phyloP scores from a whole-genome alignment of 164 flowering plant genomes.

The Cinnamomum micranthum region DNA sequence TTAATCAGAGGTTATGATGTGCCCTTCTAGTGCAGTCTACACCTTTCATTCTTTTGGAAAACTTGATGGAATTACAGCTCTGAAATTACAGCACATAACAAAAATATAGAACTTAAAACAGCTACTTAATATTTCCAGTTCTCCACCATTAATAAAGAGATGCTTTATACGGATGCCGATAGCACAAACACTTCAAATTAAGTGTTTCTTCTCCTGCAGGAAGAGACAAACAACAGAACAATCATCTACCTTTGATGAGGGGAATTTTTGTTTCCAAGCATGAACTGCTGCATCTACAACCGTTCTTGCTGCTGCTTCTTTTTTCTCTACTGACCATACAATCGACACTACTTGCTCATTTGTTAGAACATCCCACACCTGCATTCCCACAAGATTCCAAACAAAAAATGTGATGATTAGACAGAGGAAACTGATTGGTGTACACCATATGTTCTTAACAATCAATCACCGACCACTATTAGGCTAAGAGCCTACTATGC shows the following conservation, averaged over 20 bases:
- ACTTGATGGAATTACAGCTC: no score
- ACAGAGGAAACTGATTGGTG: neutral
- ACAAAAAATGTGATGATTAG: neutral
- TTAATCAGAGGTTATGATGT: no score
- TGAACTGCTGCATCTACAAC: conserved; percentile 59
- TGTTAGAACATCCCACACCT: conserved; percentile 58
- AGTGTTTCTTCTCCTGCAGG: conserved; percentile 22
- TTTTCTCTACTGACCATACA: conserved; percentile 37
- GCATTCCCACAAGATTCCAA: conserved; percentile 1
- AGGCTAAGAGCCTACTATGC: neutral
- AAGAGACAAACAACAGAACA: conserved; percentile 67
- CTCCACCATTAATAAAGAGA: neutral
- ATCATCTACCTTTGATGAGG: conserved; percentile 60
- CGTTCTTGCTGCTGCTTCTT: conserved; percentile 50
- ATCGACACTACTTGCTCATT: conserved; percentile 54
- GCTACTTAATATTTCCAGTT: conserved; percentile 1
- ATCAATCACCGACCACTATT: neutral
- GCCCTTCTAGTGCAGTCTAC: no score
- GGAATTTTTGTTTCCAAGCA: conserved; percentile 56
- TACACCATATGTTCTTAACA: neutral
- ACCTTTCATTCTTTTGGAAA: no score
- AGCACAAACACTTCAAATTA: neutral
- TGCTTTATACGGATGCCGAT: neutral
- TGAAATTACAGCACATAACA: no score
- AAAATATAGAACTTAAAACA: no score